Evolutionary conservation across 2,329 filamentous ascomycete species (phyloP).

Genomic region (Ophiocordyceps camponoti-rufipedis): DNA sequence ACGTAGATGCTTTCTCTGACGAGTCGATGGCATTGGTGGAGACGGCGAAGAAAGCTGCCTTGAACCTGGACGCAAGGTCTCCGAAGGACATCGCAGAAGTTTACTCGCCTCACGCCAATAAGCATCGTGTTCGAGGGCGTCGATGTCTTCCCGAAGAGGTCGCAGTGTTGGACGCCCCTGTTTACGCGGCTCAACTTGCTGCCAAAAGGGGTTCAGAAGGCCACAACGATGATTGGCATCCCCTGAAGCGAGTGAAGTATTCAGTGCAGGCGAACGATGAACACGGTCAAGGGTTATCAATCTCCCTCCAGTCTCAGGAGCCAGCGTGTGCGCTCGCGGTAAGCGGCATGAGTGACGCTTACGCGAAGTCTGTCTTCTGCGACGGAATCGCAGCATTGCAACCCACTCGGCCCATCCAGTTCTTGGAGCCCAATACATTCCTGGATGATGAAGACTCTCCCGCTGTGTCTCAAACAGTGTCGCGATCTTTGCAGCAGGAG

Average conservation of each 20-base stretch:
- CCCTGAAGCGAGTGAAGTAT: conserved; percentile 4
- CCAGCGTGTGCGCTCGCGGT: not conserved
- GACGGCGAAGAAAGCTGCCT: conserved; percentile 27
- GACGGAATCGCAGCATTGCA: not conserved
- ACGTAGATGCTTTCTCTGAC: conserved; percentile 21
- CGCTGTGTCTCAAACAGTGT: not conserved
- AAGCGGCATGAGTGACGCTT: not conserved
- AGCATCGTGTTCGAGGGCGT: conserved; percentile 11
- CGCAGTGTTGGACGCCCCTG: conserved; percentile 29
- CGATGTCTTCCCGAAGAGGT: conserved; percentile 23
- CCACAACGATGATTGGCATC: conserved; percentile 6
- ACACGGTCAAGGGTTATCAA: not conserved
- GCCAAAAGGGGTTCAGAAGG: conserved; percentile 12
- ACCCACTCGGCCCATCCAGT: conserved; percentile 9
- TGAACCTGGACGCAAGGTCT: conserved; percentile 8
- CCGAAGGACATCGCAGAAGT: not conserved
- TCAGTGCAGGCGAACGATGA: not conserved
- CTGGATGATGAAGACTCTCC: conserved; percentile 12
- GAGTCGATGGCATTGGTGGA: conserved; percentile 24
- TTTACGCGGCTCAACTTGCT: conserved; percentile 24
- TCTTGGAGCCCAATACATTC: conserved; percentile 23
- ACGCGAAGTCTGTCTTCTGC: not conserved
- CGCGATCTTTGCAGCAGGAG: not conserved
- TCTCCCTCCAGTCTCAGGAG: not conserved
- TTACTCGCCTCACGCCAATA: conserved; percentile 4